Conservation (phyloP, 805 yeast species). For the Candida sphagnicola region DNA sequence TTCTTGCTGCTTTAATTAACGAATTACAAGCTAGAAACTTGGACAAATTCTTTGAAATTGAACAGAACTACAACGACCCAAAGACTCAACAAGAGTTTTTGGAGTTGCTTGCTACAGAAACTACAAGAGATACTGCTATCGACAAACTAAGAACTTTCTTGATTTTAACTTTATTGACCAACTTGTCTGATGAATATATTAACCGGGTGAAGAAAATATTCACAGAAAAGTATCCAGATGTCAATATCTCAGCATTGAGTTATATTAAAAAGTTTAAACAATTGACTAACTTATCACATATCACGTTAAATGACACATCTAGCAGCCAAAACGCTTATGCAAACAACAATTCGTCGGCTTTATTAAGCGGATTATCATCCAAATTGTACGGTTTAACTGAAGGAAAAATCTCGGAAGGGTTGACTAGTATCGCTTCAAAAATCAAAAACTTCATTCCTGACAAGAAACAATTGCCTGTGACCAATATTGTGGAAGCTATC, state of each 20-base stretch:
- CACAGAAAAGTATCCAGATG: conserved; percentile 40
- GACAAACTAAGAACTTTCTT: conserved; percentile 90
- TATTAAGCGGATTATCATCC: conserved; percentile 70
- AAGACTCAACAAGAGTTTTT: conserved; percentile 56
- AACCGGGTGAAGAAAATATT: conserved; percentile 64
- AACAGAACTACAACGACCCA: conserved; percentile 70
- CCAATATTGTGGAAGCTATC: conserved; percentile 85
- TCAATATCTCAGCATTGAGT: conserved; percentile 60
- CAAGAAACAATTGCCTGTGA: conserved; percentile 82
- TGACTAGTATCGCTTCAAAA: conserved; percentile 84
- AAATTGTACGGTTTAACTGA: conserved; percentile 79
- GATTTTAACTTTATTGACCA: conserved; percentile 59
- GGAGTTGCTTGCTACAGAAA: conserved; percentile 48
- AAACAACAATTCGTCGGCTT: conserved; percentile 47
- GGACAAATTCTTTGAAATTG: conserved; percentile 91
- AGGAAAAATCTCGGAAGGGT: conserved; percentile 82
- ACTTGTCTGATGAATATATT: conserved; percentile 28
- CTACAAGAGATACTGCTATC: conserved; percentile 56
- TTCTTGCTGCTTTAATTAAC: conserved; percentile 76
- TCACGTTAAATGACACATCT: conserved; percentile 10
- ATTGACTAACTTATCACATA: conserved; percentile 17
- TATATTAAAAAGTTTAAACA: conserved; percentile 84
- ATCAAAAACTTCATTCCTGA: conserved; percentile 85
- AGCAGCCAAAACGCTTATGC: conserved; percentile 20
- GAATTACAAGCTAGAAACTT: conserved; percentile 82